A percentile compares a stretch with the other conserved stretches of the same genome.
Conservation (phyloP, 805 yeast species). For the Jamesozyma piceae region DNA sequence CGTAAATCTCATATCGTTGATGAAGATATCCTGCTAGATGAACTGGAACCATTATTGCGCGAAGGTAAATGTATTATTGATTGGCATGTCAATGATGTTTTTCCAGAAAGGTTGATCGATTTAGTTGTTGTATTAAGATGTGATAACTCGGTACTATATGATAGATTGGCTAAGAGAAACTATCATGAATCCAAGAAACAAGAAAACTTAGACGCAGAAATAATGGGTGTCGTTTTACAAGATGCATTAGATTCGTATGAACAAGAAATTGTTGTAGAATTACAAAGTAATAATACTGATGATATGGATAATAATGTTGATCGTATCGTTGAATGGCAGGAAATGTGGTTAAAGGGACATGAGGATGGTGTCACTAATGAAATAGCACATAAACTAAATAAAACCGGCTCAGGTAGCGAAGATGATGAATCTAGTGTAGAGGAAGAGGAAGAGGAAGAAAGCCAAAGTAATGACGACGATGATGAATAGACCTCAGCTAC, state of each 20-base stretch:
- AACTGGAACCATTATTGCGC: constrained; percentile 64
- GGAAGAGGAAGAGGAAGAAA: constrained; percentile 5
- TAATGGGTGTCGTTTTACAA: constrained; percentile 81
- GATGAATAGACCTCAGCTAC: too few relatives aligned
- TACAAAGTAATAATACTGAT: constrained; percentile 61
- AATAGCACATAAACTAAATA: constrained; percentile 8
- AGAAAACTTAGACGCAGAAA: constrained; percentile 92
- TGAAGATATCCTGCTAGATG: constrained; percentile 80
- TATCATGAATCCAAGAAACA: constrained; percentile 75
- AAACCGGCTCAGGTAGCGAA: constrained; percentile 4
- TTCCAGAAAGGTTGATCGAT: constrained; percentile 88
- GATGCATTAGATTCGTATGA: constrained; percentile 82
- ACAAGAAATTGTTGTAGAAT: constrained; percentile 72
- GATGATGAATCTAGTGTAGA: constrained; percentile 3
- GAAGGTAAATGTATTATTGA: constrained; percentile 87
- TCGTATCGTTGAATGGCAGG: constrained; percentile 65
- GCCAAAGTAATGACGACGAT: constrained; percentile 2
- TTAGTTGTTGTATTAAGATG: constrained; percentile 82
- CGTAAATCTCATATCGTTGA: constrained; percentile 85
- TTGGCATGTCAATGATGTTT: constrained; percentile 96
- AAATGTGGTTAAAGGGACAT: constrained; percentile 62
- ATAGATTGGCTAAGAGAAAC: constrained; percentile 65
- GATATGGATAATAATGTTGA: constrained; percentile 77
- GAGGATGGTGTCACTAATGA: constrained; percentile 53
- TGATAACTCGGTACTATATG: constrained; percentile 61